phyloP scores from a whole-genome alignment of 257 asterid species.

The Solanum pimpinellifolium region DNA sequence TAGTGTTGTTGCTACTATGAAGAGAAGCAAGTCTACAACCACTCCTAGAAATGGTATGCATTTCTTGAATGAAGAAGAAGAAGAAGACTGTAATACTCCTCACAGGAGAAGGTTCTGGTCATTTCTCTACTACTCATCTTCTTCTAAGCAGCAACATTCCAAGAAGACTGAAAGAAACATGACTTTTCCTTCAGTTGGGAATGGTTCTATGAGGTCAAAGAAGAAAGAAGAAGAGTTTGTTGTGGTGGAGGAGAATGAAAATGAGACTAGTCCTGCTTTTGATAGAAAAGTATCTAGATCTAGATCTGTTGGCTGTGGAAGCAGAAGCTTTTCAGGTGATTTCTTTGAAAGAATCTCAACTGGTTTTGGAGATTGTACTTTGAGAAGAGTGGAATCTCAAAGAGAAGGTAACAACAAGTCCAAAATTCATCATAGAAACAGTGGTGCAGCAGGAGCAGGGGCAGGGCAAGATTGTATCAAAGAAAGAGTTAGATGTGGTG shows the following conservation, averaged over 20 bases:
- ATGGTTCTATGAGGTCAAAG: conserved; percentile 14
- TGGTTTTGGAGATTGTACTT: conserved; percentile 94
- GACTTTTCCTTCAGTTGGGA: conserved; percentile 20
- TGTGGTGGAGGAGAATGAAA: conserved; percentile 60
- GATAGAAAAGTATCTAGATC: conserved; percentile 90
- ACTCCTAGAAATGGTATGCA: conserved; percentile 43
- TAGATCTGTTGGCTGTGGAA: conserved; percentile 98
- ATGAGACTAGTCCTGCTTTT: conserved; percentile 28
- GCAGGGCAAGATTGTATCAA: conserved; percentile 60
- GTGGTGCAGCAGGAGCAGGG: conserved; percentile 4
- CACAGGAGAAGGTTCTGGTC: conserved; percentile 72
- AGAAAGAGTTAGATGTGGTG: conserved; percentile 88
- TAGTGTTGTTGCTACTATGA: conserved; percentile 20
- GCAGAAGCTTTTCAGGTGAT: conserved; percentile 94
- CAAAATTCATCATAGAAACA: conserved; percentile 21
- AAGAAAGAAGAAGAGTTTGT: conserved; percentile 41
- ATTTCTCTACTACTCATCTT: conserved; percentile 46
- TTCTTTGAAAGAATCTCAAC: conserved; percentile 91
- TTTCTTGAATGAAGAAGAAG: conserved; percentile 29
- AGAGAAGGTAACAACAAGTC: conserved; percentile 67
- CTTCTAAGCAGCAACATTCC: conserved; percentile 2
- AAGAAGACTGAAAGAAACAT: conserved; percentile 25
- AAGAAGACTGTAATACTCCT: conserved; percentile 33
- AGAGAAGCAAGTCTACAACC: conserved; percentile 75
- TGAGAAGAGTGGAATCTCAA: conserved; percentile 88